Conservation (phyloP, 805 yeast species). For the Spathaspora boniae region DNA sequence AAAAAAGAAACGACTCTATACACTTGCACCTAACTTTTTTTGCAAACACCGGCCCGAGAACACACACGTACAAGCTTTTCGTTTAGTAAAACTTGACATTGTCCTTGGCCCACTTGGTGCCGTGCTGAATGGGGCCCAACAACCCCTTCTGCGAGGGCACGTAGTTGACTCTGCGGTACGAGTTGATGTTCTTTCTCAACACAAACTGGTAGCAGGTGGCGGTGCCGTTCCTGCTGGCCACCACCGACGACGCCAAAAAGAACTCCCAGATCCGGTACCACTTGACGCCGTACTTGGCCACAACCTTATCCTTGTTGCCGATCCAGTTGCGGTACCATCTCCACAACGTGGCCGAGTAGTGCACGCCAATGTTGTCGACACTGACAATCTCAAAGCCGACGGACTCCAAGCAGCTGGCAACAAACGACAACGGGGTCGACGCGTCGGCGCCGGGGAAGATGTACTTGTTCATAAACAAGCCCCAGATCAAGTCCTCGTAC, state of each 20-base stretch:
- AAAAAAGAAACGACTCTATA: no score
- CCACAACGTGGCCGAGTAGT: slow-evolving; percentile 87
- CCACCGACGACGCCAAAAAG: slow-evolving; percentile 78
- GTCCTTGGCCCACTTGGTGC: slow-evolving; percentile 54
- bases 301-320: slow-evolving; percentile 71
- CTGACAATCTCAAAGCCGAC: slow-evolving; percentile 84
- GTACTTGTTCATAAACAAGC: slow-evolving; percentile 92
- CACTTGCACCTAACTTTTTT: no score
- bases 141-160: slow-evolving; percentile 77
- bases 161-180: slow-evolving; percentile 79
- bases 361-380: slow-evolving; percentile 87
- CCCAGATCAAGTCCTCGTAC: slow-evolving; percentile 92
- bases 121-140: slow-evolving; percentile 52
- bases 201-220: slow-evolving; percentile 90
- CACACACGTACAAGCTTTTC: not conserved
- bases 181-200: slow-evolving; percentile 83
- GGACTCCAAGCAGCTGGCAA: slow-evolving; percentile 69
- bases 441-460: slow-evolving; percentile 98
- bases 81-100: slow-evolving; percentile 7
- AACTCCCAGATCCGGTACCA: slow-evolving; percentile 95
- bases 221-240: slow-evolving; percentile 88
- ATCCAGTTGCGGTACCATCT: slow-evolving; percentile 95
- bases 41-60: no score
- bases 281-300: slow-evolving; percentile 77
- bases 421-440: slow-evolving; percentile 87